These are phyloP conservation scores for Raphidocelis subcapitata DNA, from an alignment of 139 green algal species.

Conservation along the genomic window DNA sequence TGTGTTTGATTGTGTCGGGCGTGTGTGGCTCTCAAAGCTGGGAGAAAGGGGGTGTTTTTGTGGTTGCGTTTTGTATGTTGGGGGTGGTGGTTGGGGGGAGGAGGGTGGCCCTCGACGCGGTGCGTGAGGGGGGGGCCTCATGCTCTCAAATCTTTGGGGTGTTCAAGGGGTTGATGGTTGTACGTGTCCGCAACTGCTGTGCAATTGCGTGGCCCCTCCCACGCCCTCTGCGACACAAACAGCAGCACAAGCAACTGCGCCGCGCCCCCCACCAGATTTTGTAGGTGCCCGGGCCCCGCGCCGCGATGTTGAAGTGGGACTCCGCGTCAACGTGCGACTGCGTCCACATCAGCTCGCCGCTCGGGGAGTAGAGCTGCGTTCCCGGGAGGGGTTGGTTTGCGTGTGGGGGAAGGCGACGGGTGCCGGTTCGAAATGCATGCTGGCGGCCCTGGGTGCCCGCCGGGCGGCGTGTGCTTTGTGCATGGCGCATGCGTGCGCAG, in stretches of 20 bases:
- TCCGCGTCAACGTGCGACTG: conserved; percentile 48
- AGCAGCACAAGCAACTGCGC: neutral
- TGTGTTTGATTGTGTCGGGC: no score
- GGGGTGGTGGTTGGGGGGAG: no score
- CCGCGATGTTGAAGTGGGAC: conserved; percentile 56
- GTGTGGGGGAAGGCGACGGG: neutral
- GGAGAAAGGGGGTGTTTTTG: no score
- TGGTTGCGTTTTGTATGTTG: no score
- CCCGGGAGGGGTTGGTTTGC: neutral
- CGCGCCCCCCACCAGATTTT: conserved; percentile 45
- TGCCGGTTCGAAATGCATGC: neutral
- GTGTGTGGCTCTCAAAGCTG: no score
- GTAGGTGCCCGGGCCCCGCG: conserved; percentile 48
- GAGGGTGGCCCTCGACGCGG: no score
- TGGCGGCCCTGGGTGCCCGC: neutral
- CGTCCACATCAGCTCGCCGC: conserved; percentile 50
- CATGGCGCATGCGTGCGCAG: neutral
- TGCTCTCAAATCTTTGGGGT: no score
- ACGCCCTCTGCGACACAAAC: neutral
- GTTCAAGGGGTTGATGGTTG: no score
- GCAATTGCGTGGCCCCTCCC: neutral
- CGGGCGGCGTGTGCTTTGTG: neutral
- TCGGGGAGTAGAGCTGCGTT: conserved; percentile 44
- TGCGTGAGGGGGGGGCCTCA: no score
- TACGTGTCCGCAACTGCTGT: no score